A percentile compares a stretch with the other conserved stretches of the same genome.
Evolutionary conservation across 2,329 filamentous ascomycete genomes (phyloP).

Genomic region (Trichoderma koningiopsis): DNA sequence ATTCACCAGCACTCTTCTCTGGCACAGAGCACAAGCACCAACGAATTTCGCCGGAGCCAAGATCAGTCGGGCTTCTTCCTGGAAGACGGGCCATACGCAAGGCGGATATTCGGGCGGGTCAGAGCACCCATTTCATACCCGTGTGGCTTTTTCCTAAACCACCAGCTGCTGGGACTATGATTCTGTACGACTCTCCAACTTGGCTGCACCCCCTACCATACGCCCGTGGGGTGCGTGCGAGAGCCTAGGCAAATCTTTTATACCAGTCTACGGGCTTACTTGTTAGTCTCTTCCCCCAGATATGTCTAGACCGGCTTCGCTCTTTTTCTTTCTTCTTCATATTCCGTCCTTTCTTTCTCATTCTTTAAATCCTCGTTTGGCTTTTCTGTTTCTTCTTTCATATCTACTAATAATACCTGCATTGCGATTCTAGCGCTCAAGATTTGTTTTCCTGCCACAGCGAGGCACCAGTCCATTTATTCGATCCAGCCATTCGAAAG

Average conservation of each 20-base stretch:
- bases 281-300: slow-evolving; percentile 26
- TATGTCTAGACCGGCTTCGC: slow-evolving; percentile 24
- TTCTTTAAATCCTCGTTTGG: background rate
- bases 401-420: background rate
- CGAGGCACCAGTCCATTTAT: background rate
- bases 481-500: background rate
- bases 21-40: background rate
- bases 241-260: background rate
- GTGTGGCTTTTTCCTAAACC: slow-evolving; percentile 1
- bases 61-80: background rate
- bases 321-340: slow-evolving; percentile 15
- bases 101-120: background rate
- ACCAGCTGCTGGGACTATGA: background rate
- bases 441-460: background rate
- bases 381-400: background rate
- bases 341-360: slow-evolving; percentile 2
- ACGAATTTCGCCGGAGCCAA: background rate
- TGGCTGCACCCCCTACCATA: slow-evolving; percentile 7
- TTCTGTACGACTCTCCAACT: background rate
- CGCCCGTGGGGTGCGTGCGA: slow-evolving; percentile 15
- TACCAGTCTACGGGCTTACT: background rate
- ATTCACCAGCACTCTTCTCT: background rate
- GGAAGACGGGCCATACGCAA: background rate
- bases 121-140: background rate
- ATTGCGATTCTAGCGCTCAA: background rate